Evolutionary conservation across 768 basidiomycete species (phyloP).

Genomic region (Boletus edulis): DNA sequence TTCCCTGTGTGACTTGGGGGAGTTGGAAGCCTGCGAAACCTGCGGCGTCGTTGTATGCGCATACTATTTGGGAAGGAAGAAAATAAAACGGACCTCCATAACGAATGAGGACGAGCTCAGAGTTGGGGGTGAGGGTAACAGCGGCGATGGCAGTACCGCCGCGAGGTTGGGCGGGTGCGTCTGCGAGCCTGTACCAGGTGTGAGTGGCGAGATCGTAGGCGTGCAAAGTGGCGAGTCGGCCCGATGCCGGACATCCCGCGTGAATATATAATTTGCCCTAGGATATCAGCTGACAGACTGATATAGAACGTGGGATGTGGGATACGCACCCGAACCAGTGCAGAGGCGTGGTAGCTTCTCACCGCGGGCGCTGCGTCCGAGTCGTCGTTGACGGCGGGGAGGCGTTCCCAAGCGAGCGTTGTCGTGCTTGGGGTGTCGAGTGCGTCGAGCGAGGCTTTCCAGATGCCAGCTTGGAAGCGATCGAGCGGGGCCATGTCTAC

Average conservation of each 20-base stretch:
- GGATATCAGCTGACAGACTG: no score
- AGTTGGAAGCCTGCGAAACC: slow-evolving; percentile 33
- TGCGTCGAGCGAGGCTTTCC: slow-evolving; percentile 21
- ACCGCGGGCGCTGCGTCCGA: slow-evolving; percentile 28
- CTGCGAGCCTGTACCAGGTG: slow-evolving; percentile 32
- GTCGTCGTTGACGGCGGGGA: slow-evolving; percentile 26
- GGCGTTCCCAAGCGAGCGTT: slow-evolving; percentile 29
- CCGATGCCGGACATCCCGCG: slow-evolving; percentile 38
- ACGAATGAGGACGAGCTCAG: slow-evolving; percentile 32
- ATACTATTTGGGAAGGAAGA: no score
- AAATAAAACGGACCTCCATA: slow-evolving; percentile 30
- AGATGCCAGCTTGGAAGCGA: slow-evolving; percentile 28
- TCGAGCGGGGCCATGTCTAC: slow-evolving; percentile 37
- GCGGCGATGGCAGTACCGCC: slow-evolving; percentile 41
- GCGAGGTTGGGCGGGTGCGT: slow-evolving; percentile 37
- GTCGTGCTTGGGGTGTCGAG: neutral
- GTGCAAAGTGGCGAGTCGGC: slow-evolving; percentile 26
- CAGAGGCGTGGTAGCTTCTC: slow-evolving; percentile 38
- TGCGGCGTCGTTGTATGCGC: neutral
- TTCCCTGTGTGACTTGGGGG: slow-evolving; percentile 2
- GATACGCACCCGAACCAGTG: slow-evolving; percentile 25
- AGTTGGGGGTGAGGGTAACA: slow-evolving; percentile 10
- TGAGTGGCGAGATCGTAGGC: slow-evolving; percentile 29
- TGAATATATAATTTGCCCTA: slow-evolving; percentile 31
- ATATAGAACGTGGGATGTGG: no score